Conservation (phyloP, 352 stramenopile species). For the Pythium insidiosum region DNA sequence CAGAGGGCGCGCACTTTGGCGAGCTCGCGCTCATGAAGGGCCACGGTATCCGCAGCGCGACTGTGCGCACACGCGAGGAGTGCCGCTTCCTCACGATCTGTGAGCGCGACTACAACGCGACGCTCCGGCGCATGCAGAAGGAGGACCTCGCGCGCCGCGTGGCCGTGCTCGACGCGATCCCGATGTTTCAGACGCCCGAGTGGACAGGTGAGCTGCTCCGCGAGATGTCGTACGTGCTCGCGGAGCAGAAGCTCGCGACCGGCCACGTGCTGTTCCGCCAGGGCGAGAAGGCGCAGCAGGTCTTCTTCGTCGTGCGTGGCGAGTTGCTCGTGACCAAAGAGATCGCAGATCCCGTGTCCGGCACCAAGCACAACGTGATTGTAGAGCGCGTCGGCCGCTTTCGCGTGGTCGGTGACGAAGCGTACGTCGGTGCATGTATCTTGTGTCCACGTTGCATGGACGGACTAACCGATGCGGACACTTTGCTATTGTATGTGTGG, state of each 20-base stretch:
- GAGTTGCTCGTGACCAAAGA: constrained; percentile 50
- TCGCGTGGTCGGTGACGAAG: constrained; percentile 59
- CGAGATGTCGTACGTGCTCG: constrained; percentile 65
- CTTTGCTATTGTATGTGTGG: constrained; percentile 1
- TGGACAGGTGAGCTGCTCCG: constrained; percentile 65
- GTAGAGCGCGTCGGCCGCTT: constrained; percentile 51
- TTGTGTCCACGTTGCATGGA: no score
- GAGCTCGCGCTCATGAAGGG: constrained; percentile 74
- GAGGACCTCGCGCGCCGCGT: constrained; percentile 53
- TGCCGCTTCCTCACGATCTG: constrained; percentile 64
- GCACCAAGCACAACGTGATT: constrained; percentile 28
- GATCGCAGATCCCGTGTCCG: constrained; percentile 28
- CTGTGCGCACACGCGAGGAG: constrained; percentile 48
- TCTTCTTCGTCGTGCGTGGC: constrained; percentile 68
- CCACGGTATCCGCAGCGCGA: constrained; percentile 57
- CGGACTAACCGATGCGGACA: no score
- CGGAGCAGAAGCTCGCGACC: constrained; percentile 45
- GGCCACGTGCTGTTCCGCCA: constrained; percentile 42
- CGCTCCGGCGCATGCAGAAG: constrained; percentile 58
- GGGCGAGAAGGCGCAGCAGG: constrained; percentile 46
- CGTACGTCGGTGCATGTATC: constrained; percentile 35
- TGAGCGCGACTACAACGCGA: constrained; percentile 69
- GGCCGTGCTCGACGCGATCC: constrained; percentile 49
- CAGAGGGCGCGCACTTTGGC: constrained; percentile 56
- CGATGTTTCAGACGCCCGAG: constrained; percentile 65